Base-by-base conservation (phyloP, 192 early-diverging fungal species). In the Helicostylum pulchrum region DNA sequence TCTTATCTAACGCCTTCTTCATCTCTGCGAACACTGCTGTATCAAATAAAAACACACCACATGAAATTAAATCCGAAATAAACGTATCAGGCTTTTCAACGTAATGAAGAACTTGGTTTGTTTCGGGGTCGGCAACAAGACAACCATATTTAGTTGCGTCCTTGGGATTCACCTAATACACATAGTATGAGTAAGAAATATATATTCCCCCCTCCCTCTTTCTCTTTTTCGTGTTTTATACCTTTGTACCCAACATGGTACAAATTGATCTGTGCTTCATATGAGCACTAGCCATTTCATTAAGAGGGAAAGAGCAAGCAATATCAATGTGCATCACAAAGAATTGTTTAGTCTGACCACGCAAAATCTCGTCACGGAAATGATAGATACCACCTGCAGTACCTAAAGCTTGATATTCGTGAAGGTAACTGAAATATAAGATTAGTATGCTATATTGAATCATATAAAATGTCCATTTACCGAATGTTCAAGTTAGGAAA, bases 251-350 rank as follows among this genome's bases (percentile, higher is more conserved):
- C 77, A 99, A 83, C 53, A 99, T 88, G 4, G 94, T 97, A 64
- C 90, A 93, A 59, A 90, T 67, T 14, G 90, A 90, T 21, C 88
- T 86, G 51, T 93, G 89, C 42, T 84, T 84, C 70, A 82, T 80
- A 78, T 99, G 95, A 72, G 89, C 88, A 49, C 82, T 76, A 59
- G 92, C 83, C 85, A 99, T 91, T 44, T 87, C 89, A 64, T 78
- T 78, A 64, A 99, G 83, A 23, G 97, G 95, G 85, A 96, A 97
- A 21, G 88, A 90, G 61, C 90, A 94, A 49, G 93, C 94, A 67
- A 99, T 93, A 75, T 99, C 97, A 26, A 93, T 94, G 77, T 99
- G 94, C 68, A 99, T 79, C 66, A 99, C 95, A 77, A 97, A 97
- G 65, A 99, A 85, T 68, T 91, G 87, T 54, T 94, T 88, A 14